These are phyloP conservation scores for Cercospora brassicicola DNA, from an alignment of 2,329 filamentous ascomycete species.

Conservation along the genomic window DNA sequence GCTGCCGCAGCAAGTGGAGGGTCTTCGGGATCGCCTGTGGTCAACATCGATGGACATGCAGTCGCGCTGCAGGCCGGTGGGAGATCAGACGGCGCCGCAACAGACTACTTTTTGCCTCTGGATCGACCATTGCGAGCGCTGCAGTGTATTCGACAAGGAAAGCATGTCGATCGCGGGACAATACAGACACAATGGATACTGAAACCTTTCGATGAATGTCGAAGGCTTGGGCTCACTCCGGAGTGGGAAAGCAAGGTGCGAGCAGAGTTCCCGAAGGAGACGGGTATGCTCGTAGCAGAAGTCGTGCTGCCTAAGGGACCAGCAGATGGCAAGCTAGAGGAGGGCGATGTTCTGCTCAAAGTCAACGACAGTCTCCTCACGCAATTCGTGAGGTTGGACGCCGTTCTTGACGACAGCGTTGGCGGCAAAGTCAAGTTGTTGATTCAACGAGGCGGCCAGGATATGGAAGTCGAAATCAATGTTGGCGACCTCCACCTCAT, in stretches of 20 bases:
- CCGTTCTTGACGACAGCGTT: constrained; percentile 86
- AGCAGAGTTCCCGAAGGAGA: constrained; percentile 83
- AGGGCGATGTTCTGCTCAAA: constrained; percentile 90
- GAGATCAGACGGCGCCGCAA: constrained; percentile 89
- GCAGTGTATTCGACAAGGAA: constrained; percentile 75
- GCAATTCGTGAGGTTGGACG: constrained; percentile 87
- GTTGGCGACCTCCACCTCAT: constrained; percentile 92
- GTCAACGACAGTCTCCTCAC: constrained; percentile 92
- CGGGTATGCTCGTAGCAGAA: constrained; percentile 94
- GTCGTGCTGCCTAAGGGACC: constrained; percentile 90
- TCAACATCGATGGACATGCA: constrained; percentile 89
- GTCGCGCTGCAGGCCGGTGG: constrained; percentile 93
- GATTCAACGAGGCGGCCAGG: constrained; percentile 83
- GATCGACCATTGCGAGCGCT: constrained; percentile 87
- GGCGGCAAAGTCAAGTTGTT: constrained; percentile 74
- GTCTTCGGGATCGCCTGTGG: constrained; percentile 96
- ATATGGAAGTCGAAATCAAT: constrained; percentile 78
- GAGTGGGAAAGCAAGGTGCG: constrained; percentile 85
- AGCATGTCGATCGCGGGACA: constrained; percentile 82
- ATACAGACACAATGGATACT: constrained; percentile 97
- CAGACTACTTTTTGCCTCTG: constrained; percentile 93
- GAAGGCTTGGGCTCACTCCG: constrained; percentile 78
- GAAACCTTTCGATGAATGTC: constrained; percentile 96
- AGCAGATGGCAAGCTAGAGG: constrained; percentile 80
- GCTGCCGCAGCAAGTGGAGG: constrained; percentile 95